Base-by-base conservation (phyloP, 2,329 filamentous ascomycete species). In the Fusarium graminum region DNA sequence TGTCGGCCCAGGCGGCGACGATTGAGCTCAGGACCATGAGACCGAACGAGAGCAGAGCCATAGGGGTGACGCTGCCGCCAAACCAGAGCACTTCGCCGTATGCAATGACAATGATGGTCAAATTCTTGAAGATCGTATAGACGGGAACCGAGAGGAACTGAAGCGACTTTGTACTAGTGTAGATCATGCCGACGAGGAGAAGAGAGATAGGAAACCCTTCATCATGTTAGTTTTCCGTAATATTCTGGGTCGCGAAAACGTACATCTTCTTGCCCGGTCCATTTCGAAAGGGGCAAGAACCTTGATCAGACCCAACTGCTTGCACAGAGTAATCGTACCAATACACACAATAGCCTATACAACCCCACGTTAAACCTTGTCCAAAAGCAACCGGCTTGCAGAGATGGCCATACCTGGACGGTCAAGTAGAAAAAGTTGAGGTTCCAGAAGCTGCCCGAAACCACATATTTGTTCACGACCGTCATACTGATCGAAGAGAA, bases 71-170 rank as follows among this genome's bases (percentile, higher is more conserved):
- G 46, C 89, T 93, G 75, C 94, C 94, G 64, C 95, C 95, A 72
- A 99, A 99, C 94, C 94, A 98, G 52, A 99, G 86, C 29, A 99
- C 94, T 81, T 99, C 95, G 71, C 95, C 95, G 72, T 99, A 99
- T 55, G 95, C 95, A 75, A 98, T 99, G 68, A 98, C 89, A 74
- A 99, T 98, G 79, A 97, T 99, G 63, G 95, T 98, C 83, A 99
- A 81, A 82, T 99, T 99, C 87, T 99, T 99, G 87, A 99, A 99
- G 78, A 99, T 99, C 55, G 95, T 99, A 82, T 99, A 99, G 26
- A 99, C 95, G 25, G 95, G 95, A 55, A 99, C 97, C 30, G 94
- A 97, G 63, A 99, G 91, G 80, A 90, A 98, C 80, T 97, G 93
- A 43, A 99, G 88, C 19, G 95, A 93, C 83, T 97, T 97, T 74